phyloP scores from a whole-genome alignment of 371 early-diverging fungal species.

The Rhizopus microsporus region DNA sequence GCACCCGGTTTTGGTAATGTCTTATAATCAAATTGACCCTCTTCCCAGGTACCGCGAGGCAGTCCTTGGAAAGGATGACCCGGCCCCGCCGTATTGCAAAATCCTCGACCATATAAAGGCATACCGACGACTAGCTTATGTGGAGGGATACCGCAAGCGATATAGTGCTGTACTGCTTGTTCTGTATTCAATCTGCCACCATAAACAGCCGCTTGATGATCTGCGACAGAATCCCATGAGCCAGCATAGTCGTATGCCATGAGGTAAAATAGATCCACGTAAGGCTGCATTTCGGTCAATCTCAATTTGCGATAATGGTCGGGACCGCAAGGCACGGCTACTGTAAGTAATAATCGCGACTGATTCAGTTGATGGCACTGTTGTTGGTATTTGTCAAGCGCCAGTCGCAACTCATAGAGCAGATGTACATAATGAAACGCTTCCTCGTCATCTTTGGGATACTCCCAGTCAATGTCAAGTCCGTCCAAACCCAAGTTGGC shows the following conservation, averaged over 20 bases:
- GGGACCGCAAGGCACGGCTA: slow-evolving; percentile 74
- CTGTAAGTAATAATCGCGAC: slow-evolving; percentile 61
- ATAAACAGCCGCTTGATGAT: slow-evolving; percentile 86
- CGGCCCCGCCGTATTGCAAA: slow-evolving; percentile 74
- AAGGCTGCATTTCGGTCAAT: slow-evolving; percentile 61
- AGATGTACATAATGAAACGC: slow-evolving; percentile 74
- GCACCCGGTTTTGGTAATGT: slow-evolving; percentile 67
- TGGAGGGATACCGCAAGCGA: slow-evolving; percentile 71
- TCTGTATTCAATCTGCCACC: slow-evolving; percentile 61
- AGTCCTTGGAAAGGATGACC: slow-evolving; percentile 62
- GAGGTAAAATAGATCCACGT: slow-evolving; percentile 73
- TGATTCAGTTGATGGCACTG: slow-evolving; percentile 40
- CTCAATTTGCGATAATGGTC: slow-evolving; percentile 58
- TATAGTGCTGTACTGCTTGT: slow-evolving; percentile 68
- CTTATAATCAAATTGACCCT: slow-evolving; percentile 80
- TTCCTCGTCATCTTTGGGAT: slow-evolving; percentile 75
- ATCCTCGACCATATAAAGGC: slow-evolving; percentile 84
- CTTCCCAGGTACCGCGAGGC: slow-evolving; percentile 81
- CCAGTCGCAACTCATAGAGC: slow-evolving; percentile 65
- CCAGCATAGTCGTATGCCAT: slow-evolving; percentile 84
- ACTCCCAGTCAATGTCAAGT: slow-evolving; percentile 86
- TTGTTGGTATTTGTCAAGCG: slow-evolving; percentile 54
- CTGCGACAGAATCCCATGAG: slow-evolving; percentile 72
- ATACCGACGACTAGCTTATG: slow-evolving; percentile 82
- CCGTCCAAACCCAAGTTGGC: slow-evolving; percentile 59